phyloP scores from a whole-genome alignment of 257 asterid genomes.

The Gentiana dahurica region DNA sequence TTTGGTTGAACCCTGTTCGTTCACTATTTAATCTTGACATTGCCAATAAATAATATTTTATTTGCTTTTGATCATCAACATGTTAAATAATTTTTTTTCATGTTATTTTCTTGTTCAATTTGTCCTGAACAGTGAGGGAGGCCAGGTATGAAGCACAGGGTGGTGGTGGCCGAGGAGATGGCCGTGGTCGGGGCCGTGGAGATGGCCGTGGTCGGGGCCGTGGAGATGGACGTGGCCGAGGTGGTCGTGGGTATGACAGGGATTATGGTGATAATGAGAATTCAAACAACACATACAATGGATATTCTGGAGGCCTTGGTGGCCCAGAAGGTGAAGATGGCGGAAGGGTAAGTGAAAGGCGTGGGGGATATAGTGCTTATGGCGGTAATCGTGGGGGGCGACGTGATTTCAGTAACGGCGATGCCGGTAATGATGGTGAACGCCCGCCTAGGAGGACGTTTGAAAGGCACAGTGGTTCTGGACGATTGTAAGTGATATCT shows the following conservation, averaged over 20 bases:
- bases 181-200: slow-evolving; percentile 28
- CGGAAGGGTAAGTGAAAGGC: slow-evolving; percentile 19
- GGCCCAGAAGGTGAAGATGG: slow-evolving; percentile 18
- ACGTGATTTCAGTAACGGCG: slow-evolving; percentile 22
- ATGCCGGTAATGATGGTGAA: slow-evolving; percentile 3
- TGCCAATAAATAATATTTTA: no score
- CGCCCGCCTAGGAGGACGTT: slow-evolving; percentile 18
- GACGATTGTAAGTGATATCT: slow-evolving; percentile 21
- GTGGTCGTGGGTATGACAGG: slow-evolving; percentile 16
- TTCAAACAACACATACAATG: slow-evolving; percentile 10
- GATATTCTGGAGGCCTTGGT: slow-evolving; percentile 15
- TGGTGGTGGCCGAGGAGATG: slow-evolving; percentile 25
- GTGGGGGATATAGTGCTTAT: not conserved
- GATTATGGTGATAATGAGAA: slow-evolving; percentile 17
- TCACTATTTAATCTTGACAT: no score
- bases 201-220: slow-evolving; percentile 25
- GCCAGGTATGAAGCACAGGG: slow-evolving; percentile 6
- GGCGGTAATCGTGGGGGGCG: slow-evolving; percentile 27
- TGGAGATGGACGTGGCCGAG: slow-evolving; percentile 21
- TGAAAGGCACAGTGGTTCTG: slow-evolving; percentile 31
- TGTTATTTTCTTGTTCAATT: not conserved
- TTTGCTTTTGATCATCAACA: no score
- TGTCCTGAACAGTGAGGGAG: slow-evolving; percentile 8
- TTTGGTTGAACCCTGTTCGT: no score
- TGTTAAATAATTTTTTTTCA: no score